Percentiles rank a stretch among this genome's conserved stretches.
phyloP scores from a whole-genome alignment of 2,329 filamentous ascomycete genomes.

The Fusarium sp. region DNA sequence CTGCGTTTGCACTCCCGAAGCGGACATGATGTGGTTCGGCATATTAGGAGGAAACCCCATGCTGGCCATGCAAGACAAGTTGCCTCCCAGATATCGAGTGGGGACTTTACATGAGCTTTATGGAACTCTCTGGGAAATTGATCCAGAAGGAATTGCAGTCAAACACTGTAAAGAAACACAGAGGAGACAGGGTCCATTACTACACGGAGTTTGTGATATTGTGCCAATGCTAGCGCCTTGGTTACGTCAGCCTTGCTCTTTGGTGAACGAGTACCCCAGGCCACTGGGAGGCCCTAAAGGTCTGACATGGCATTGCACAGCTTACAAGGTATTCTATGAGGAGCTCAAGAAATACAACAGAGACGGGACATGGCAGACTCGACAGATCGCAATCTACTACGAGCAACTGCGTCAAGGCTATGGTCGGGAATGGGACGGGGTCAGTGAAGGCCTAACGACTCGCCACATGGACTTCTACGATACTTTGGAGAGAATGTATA shows the following conservation, averaged over 20 bases:
- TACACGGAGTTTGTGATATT: neutral
- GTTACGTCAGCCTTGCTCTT: neutral
- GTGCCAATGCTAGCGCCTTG: neutral
- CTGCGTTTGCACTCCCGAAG: neutral
- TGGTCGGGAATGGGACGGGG: neutral
- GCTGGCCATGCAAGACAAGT: neutral
- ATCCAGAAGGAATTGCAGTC: neutral
- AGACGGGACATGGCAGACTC: neutral
- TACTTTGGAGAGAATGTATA: neutral
- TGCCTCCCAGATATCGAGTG: neutral
- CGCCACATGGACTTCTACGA: neutral
- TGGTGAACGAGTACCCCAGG: neutral
- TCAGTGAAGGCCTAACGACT: neutral
- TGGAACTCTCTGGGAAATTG: neutral
- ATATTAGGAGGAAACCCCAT: neutral
- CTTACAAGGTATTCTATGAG: neutral
- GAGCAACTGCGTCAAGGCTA: neutral
- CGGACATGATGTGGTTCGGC: neutral
- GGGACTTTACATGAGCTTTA: neutral
- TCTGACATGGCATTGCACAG: neutral
- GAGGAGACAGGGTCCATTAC: neutral
- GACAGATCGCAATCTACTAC: neutral
- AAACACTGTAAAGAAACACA: neutral
- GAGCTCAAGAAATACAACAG: neutral
- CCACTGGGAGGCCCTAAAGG: neutral